These are phyloP conservation scores for Eucalyptus pauciflora DNA, from an alignment of 345 rosid species.

Conservation along the genomic window DNA sequence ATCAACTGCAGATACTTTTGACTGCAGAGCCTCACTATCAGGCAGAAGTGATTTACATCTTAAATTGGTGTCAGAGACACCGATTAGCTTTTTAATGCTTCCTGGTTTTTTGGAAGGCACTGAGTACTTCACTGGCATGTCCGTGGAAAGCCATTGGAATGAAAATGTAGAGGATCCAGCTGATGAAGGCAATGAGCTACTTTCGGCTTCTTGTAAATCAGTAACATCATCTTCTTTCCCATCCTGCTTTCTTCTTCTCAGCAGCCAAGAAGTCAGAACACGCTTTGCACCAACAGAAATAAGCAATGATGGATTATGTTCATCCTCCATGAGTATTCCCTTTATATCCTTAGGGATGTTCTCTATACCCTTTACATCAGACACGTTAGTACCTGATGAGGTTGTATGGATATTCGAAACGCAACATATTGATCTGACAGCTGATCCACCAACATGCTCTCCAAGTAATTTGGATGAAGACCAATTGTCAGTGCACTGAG, in stretches of 20 bases:
- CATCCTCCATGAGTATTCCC: constrained; percentile 9
- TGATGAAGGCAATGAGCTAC: constrained; percentile 4
- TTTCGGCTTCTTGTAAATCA: not conserved
- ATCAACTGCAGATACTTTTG: constrained; percentile 16
- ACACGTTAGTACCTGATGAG: constrained; percentile 13
- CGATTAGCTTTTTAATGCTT: not conserved
- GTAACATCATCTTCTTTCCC: constrained; percentile 2
- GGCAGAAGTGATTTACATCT: constrained; percentile 5
- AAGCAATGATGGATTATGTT: constrained; percentile 42
- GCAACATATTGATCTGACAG: constrained; percentile 82
- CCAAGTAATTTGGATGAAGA: constrained; percentile 75
- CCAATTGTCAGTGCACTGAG: constrained; percentile 49
- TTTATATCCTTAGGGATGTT: not conserved
- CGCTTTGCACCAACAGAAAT: constrained; percentile 94
- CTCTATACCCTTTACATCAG: not conserved
- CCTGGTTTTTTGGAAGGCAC: constrained; percentile 18
- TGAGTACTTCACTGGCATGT: constrained; percentile 66
- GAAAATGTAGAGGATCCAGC: constrained; percentile 48
- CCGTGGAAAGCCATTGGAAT: constrained; percentile 93
- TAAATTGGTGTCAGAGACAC: constrained; percentile 2
- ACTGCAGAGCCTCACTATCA: constrained; percentile 1
- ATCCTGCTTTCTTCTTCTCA: constrained; percentile 14
- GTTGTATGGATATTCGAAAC: constrained; percentile 39
- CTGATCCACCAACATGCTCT: constrained; percentile 97
- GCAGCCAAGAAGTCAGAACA: constrained; percentile 78